Evolutionary conservation across 2,329 filamentous ascomycete species (phyloP), one percentile per base, ranked within the genome.

Genomic region (Neurospora sp.): DNA sequence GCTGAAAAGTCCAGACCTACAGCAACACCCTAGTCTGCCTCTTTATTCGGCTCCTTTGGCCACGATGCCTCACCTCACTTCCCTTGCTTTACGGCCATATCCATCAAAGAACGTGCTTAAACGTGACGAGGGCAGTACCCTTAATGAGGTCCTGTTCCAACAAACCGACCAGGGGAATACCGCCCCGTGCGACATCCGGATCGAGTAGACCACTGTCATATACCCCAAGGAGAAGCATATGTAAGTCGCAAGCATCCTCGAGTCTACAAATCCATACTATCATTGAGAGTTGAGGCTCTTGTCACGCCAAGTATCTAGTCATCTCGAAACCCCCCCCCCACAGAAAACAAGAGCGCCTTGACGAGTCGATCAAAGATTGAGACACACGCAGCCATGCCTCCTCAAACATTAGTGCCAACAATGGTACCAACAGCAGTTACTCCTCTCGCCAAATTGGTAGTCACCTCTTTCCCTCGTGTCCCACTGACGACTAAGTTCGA

Each of bases 391-490:
- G n/a, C 23, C 39, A 36, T 38, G 68, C 68, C 36, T 39, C 43
- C 36, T 52, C 40, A 11, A 62, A 38, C 19, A 66, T 23, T 3
- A 10, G 15, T 36, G 28, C 28, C 52, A 23, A 58, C 23, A 33
- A 28, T n/a, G 15, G 28, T 15, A 4, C 43, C 43, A 13, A 46
- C 36, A 28, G 52, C 67, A 1, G 28, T 58, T 33, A 67, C 66
- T 36, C 62, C 66, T 36, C 17, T 69, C n/a, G 68, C 71, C 67
- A 67, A 15, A 7, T 58, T 58, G 52, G 52, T 58, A 7, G 52
- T 76, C 66, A 73, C 75, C 2, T 75, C 74, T 23, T 77, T 77
- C 62, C 67, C 73, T 4, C 38, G 9, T 11, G 71, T 72, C n/a
- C 76, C 77, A 2, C 74, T 78, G 40, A 78, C 75, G 23, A 40